These are phyloP conservation scores for Kalaharituber pfeilii DNA, from an alignment of 2,329 filamentous ascomycete genomes.

Conservation along the genomic window DNA sequence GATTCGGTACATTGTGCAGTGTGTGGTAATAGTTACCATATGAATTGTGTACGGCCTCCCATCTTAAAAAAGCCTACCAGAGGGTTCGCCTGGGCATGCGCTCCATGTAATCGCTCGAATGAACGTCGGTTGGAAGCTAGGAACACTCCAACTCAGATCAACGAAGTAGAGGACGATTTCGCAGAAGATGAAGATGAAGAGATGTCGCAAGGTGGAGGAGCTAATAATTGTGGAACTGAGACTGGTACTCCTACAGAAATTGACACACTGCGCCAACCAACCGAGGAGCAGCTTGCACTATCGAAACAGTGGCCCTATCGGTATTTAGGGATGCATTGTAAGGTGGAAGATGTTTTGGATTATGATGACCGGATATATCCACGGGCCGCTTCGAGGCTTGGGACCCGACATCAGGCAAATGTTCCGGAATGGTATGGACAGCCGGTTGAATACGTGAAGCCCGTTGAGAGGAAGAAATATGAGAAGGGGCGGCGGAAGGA, in stretches of 20 bases:
- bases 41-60: conserved; percentile 89
- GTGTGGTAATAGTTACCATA: conserved; percentile 89
- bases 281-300: conserved; percentile 76
- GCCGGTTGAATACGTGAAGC: conserved; percentile 78
- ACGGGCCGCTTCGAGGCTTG: conserved; percentile 78
- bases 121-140: conserved; percentile 82
- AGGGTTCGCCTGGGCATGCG: conserved; percentile 96
- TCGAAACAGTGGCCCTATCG: conserved; percentile 92
- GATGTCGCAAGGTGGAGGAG: conserved; percentile 20
- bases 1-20: conserved; percentile 96
- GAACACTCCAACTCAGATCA: conserved; percentile 57
- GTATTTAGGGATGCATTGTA: conserved; percentile 88
- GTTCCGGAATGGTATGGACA: conserved; percentile 72
- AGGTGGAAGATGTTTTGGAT: conserved; percentile 84
- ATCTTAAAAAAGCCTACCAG: conserved; percentile 89
- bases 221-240: conserved; percentile 10
- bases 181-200: conserved; percentile 48
- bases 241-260: conserved; percentile 18
- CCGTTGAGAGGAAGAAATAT: conserved; percentile 66
- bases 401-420: conserved; percentile 77
- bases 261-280: conserved; percentile 36
- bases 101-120: conserved; percentile 86
- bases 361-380: conserved; percentile 97
- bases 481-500: conserved; percentile 49
- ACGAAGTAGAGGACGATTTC: conserved; percentile 45